phyloP scores from a whole-genome alignment of 495 filamentous ascomycete genomes.

The Podospora didyma region DNA sequence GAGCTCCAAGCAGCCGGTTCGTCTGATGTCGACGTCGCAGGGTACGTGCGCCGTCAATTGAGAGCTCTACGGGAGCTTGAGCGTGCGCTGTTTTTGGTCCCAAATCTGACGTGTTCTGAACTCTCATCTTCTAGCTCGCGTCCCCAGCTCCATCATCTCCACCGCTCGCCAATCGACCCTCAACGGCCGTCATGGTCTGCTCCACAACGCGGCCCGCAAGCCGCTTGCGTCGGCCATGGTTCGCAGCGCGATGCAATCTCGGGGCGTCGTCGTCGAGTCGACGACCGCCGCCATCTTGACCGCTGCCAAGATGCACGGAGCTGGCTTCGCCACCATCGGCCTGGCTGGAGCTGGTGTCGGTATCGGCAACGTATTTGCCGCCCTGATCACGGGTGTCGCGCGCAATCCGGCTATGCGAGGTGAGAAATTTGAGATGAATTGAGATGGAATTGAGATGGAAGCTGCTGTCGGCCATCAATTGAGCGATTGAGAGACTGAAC shows the following conservation, averaged over 20 bases:
- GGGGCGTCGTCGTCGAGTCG: conserved; percentile 31
- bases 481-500: too few relatives aligned
- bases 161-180: conserved; percentile 11
- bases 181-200: conserved; percentile 19
- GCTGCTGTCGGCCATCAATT: too few relatives aligned
- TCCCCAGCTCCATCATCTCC: conserved; percentile 25
- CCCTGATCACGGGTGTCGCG: conserved; percentile 36
- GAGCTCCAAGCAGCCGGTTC: conserved; percentile 16
- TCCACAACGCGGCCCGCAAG: conserved; percentile 19
- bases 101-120: too few relatives aligned
- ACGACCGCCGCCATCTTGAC: conserved; percentile 31
- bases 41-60: conserved; percentile 16
- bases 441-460: too few relatives aligned
- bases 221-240: conserved; percentile 16
- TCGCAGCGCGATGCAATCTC: conserved; percentile 24
- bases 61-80: background rate
- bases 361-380: conserved; percentile 37
- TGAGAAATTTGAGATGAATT: conserved; percentile 5
- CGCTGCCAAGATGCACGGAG: conserved; percentile 35
- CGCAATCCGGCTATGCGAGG: conserved; percentile 36
- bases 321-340: conserved; percentile 36
- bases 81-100: too few relatives aligned
- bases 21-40: conserved; percentile 19
- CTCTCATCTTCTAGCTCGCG: conserved; percentile 15
- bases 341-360: conserved; percentile 39